Percentiles rank a stretch among this genome's conserved stretches.
Conservation (phyloP, 2,329 filamentous ascomycete genomes). For the Geosmithia flava region DNA sequence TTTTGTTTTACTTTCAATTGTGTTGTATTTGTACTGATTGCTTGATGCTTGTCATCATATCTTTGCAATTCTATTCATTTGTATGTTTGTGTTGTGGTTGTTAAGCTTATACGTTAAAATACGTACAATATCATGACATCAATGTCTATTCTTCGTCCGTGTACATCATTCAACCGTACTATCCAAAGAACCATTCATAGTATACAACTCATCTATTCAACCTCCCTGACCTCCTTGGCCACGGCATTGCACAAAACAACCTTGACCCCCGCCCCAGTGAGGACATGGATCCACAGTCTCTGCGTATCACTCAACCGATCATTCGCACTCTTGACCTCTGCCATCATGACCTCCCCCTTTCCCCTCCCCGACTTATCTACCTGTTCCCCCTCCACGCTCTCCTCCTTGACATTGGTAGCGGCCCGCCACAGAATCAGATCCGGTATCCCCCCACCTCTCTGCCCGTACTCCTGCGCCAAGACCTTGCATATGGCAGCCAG, state of each 20-base stretch:
- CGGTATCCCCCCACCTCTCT: conserved; percentile 76
- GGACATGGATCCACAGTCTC: conserved; percentile 89
- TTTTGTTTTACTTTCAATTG: too few relatives aligned
- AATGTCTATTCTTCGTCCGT: too few relatives aligned
- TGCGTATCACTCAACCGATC: conserved; percentile 94
- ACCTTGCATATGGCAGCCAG: conserved; percentile 82
- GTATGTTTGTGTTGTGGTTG: too few relatives aligned
- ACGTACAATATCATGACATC: too few relatives aligned
- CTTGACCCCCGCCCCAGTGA: conserved; percentile 70
- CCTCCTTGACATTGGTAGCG: conserved; percentile 13
- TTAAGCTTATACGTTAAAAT: too few relatives aligned
- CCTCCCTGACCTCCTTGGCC: conserved; percentile 35
- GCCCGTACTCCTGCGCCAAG: conserved; percentile 87
- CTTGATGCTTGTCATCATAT: too few relatives aligned
- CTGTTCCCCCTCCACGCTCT: not conserved
- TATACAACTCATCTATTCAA: too few relatives aligned
- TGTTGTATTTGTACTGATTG: too few relatives aligned
- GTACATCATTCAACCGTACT: too few relatives aligned
- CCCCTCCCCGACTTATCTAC: conserved; percentile 13
- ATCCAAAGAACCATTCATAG: too few relatives aligned
- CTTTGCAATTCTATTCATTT: too few relatives aligned
- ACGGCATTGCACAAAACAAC: conserved; percentile 69
- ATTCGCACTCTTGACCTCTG: conserved; percentile 73
- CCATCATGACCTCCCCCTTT: conserved; percentile 59
- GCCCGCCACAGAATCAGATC: conserved; percentile 81